These are phyloP conservation scores for Lachancea meyersii DNA, from an alignment of 805 yeast species.

Conservation along the genomic window DNA sequence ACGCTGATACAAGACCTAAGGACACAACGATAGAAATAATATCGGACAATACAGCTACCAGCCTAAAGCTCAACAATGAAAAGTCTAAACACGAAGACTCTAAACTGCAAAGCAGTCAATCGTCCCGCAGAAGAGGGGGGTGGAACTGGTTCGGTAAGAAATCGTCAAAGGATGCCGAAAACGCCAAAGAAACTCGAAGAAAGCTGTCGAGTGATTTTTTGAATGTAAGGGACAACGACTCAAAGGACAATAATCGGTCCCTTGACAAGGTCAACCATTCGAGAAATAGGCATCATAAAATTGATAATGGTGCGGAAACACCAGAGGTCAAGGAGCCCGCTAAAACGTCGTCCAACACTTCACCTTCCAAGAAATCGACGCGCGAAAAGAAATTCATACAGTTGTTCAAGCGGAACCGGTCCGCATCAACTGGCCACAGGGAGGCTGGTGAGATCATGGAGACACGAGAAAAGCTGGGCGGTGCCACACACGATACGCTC, in stretches of 20 bases:
- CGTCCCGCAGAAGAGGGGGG: conserved; percentile 14
- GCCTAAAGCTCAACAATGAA: too few relatives aligned
- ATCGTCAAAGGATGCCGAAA: conserved; percentile 2
- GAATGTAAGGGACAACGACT: background rate
- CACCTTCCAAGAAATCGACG: conserved; percentile 11
- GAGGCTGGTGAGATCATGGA: conserved; percentile 4
- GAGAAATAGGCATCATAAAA: conserved; percentile 8
- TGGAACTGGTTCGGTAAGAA: conserved; percentile 19
- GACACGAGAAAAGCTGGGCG: conserved; percentile 11
- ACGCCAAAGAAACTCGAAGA: background rate
- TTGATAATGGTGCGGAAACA: background rate
- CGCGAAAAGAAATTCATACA: conserved; percentile 26
- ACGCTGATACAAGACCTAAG: background rate
- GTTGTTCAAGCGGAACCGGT: conserved; percentile 17
- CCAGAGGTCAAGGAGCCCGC: background rate
- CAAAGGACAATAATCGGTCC: conserved; percentile 2
- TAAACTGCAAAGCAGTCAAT: background rate
- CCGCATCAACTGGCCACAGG: conserved; percentile 1
- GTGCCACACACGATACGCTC: conserved; percentile 5
- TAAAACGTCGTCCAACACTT: background rate
- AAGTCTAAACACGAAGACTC: background rate
- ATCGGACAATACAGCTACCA: too few relatives aligned
- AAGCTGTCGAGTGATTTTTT: conserved; percentile 3
- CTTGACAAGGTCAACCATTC: conserved; percentile 9
- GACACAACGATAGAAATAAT: background rate